A percentile compares a stretch with the other conserved stretches of the same genome.
Evolutionary conservation across 495 filamentous ascomycete species (phyloP).

Genomic region (Aspergillus affinis): DNA sequence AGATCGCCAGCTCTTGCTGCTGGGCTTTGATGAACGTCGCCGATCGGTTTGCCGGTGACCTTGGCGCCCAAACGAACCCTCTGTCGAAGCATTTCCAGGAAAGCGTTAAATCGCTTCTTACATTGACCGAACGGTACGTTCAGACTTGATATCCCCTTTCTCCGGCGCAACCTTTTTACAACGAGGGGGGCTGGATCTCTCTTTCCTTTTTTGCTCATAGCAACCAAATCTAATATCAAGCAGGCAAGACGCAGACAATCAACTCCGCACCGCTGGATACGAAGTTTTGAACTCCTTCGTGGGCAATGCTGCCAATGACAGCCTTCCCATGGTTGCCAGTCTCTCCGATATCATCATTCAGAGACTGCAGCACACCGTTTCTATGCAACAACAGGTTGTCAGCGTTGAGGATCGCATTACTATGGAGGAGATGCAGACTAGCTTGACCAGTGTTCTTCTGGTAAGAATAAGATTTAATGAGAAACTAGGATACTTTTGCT

Average conservation of each 20-base stretch:
- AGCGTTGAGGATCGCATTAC: conserved; percentile 93
- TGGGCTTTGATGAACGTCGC: conserved; percentile 99
- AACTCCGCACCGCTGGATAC: conserved; percentile 97
- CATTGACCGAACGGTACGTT: conserved; percentile 73
- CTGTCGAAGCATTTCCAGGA: conserved; percentile 90
- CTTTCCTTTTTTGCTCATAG: neutral
- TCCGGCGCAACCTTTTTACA: neutral
- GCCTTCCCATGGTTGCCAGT: conserved; percentile 72
- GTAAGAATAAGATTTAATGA: conserved; percentile 24
- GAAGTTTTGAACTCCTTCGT: conserved; percentile 95
- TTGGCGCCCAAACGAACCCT: conserved; percentile 73
- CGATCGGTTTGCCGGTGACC: conserved; percentile 86
- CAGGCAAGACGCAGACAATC: conserved; percentile 76
- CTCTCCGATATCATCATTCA: conserved; percentile 83
- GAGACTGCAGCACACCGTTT: conserved; percentile 84
- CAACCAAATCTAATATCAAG: conserved; percentile 12
- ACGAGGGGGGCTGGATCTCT: no score
- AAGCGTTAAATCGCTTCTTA: conserved; percentile 80
- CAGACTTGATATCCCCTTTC: neutral
- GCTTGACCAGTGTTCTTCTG: conserved; percentile 84
- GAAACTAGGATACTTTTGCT: conserved; percentile 11
- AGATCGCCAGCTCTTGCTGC: conserved; percentile 97
- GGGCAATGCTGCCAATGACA: conserved; percentile 82
- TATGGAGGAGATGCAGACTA: conserved; percentile 96
- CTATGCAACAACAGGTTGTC: conserved; percentile 91